Evolutionary conservation across 345 rosid genomes (phyloP).

Genomic region (Eucalyptus tenuipes): DNA sequence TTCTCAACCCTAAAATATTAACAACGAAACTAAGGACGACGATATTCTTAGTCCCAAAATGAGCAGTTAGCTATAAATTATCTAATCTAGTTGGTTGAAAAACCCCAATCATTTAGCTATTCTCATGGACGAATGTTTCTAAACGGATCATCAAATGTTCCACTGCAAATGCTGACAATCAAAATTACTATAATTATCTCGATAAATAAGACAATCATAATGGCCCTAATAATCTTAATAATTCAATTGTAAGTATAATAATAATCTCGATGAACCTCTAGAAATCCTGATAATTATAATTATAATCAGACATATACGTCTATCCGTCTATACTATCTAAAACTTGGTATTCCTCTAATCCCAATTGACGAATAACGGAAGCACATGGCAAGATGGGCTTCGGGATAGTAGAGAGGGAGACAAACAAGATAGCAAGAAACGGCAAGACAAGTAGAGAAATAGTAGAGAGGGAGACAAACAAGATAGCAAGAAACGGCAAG

Average conservation of each 20-base stretch:
- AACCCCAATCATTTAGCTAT: background rate
- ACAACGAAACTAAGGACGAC: background rate
- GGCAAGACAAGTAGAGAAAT: background rate
- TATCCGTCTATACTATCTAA: background rate
- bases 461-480: background rate
- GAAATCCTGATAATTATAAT: background rate
- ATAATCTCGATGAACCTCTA: background rate
- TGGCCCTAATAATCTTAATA: background rate
- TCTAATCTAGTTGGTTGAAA: background rate
- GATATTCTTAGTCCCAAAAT: background rate
- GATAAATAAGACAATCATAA: background rate
- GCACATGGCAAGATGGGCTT: background rate
- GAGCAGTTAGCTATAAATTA: background rate
- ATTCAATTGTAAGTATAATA: background rate
- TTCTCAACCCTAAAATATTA: background rate
- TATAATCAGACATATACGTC: background rate
- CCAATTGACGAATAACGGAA: background rate
- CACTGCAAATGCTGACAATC: background rate
- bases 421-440: background rate
- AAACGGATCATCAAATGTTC: background rate
- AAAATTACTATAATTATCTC: background rate
- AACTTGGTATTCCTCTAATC: background rate
- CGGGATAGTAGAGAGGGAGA: background rate
- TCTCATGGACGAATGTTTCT: background rate
- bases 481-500: background rate